These are phyloP conservation scores for Colletotrichum scovillei DNA, from an alignment of 2,329 filamentous ascomycete species.

Conservation along the genomic window DNA sequence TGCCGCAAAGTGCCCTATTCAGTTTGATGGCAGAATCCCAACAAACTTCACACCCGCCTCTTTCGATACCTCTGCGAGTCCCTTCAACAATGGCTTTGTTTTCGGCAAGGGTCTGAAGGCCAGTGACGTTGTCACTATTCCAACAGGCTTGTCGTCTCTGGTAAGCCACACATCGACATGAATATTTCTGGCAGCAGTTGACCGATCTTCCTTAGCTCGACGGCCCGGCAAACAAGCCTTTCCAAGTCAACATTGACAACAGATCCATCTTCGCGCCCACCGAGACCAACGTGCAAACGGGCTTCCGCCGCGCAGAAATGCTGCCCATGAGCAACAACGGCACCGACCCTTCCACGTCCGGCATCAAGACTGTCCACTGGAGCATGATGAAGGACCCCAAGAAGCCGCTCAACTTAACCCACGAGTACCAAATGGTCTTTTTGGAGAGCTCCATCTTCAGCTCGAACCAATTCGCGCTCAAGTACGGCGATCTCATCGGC, in stretches of 20 bases:
- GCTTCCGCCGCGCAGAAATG: conserved; percentile 71
- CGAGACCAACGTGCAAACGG: conserved; percentile 60
- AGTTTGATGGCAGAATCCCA: conserved; percentile 60
- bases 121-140: conserved; percentile 61
- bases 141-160: conserved; percentile 35
- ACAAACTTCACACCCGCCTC: conserved; percentile 47
- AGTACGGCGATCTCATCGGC: conserved; percentile 64
- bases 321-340: conserved; percentile 61
- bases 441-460: conserved; percentile 58
- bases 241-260: conserved; percentile 69
- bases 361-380: conserved; percentile 72
- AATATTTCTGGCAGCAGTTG: neutral
- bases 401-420: conserved; percentile 66
- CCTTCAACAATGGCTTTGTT: conserved; percentile 64
- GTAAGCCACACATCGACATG: conserved; percentile 41
- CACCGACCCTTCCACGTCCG: conserved; percentile 61
- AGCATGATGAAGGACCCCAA: conserved; percentile 63
- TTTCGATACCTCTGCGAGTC: conserved; percentile 53
- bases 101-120: conserved; percentile 64
- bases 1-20: conserved; percentile 45
- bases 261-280: conserved; percentile 67
- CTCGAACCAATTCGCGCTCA: conserved; percentile 64
- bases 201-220: conserved; percentile 50
- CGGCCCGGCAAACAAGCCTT: conserved; percentile 49
- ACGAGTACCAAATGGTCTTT: conserved; percentile 70